Base-by-base conservation (phyloP, 73 alveolate genomes). In the Durusdinium trenchii region DNA sequence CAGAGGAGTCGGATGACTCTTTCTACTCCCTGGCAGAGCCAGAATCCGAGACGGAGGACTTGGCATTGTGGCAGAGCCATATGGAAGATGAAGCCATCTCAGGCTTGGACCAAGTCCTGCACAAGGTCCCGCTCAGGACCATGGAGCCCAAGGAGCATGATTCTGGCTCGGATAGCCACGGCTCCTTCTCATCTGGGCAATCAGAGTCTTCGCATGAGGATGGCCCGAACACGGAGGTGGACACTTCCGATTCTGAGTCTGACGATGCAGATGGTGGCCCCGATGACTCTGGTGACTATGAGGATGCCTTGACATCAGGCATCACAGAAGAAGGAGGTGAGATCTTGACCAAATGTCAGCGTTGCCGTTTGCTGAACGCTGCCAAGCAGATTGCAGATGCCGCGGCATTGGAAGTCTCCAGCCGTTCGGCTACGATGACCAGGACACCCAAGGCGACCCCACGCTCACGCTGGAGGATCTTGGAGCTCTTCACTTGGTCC, bases 141-240 rank as follows among this genome's bases (percentile, higher is more conserved):
- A 43, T 35, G 54, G n/a, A 23, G 73, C 18, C n/a, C 30, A 32
- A 32, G 0, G 4, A 1, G 1, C 73, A 60, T 23, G 73, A 60
- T 23, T 4, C 69, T 5, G 90, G 32, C 48, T 61, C 23, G 3
- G 90, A 40, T 47, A 26, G 47, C 52, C 52, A 47, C 23, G 90
- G 90, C 16, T 79, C 90, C 35, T 1, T 79, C 69, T 47, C 69
- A 43, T 43, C n/a, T 0, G 64, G 48, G 18, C 69, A 9, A 47
- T 47, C 69, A 0, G 90, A 79, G 69, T 28, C 90, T 0, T 79
- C 90, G 35, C 90, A 79, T 45, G 90, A 79, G 47, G n/a, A n/a
- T n/a, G n/a, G n/a, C n/a, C n/a, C n/a, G n/a, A n/a, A n/a, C n/a
- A n/a, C n/a, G 6, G 69, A 79, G 30, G 9, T 47, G 45, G 3